Evolutionary conservation across 106 monocot genomes (phyloP), one percentile per base, ranked within the genome.

Genomic region (Dactylorhiza incarnata): DNA sequence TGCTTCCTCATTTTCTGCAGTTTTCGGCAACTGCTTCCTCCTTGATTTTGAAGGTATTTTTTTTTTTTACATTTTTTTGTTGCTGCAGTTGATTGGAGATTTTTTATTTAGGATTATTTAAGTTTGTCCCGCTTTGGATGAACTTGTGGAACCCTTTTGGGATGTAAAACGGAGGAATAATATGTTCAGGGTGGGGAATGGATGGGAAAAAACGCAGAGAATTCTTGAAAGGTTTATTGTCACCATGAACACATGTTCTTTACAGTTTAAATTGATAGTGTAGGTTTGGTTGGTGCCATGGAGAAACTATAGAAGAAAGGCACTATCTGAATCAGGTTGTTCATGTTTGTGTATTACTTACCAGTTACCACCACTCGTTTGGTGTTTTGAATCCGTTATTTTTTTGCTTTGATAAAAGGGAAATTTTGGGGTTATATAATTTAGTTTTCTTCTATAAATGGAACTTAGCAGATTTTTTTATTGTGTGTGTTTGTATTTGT

Each of bases 1-100:
- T n/a, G n/a, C n/a, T n/a, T n/a, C n/a, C n/a, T n/a, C n/a, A n/a
- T n/a, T n/a, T n/a, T n/a, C n/a, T n/a, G n/a, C n/a, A n/a, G n/a
- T n/a, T n/a, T n/a, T n/a, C n/a, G n/a, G n/a, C n/a, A n/a, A n/a
- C n/a, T n/a, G n/a, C n/a, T n/a, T n/a, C n/a, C n/a, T n/a, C n/a
- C n/a, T n/a, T n/a, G 25, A 24, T 63, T 24, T 24, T 63, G 63
- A 63, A 63, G 63, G 63, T 63, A 63, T n/a, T n/a, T n/a, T n/a
- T 25, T 24, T n/a, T 8, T n/a, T n/a, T 63, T 11, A 25, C 63
- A 63, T 63, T 63, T 63, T 63, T 24, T 63, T 63, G 0, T 63
- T 63, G 22, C n/a, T n/a, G n/a, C n/a, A n/a, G n/a, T 7, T 63
- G 25, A 63, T 63, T 63, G 7, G 25, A 24, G 63, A 25, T 63